A percentile compares a stretch with the other conserved stretches of the same genome.
These are phyloP conservation scores for Deinandra increscens DNA, from an alignment of 129 eudicot species.

Conservation along the genomic window DNA sequence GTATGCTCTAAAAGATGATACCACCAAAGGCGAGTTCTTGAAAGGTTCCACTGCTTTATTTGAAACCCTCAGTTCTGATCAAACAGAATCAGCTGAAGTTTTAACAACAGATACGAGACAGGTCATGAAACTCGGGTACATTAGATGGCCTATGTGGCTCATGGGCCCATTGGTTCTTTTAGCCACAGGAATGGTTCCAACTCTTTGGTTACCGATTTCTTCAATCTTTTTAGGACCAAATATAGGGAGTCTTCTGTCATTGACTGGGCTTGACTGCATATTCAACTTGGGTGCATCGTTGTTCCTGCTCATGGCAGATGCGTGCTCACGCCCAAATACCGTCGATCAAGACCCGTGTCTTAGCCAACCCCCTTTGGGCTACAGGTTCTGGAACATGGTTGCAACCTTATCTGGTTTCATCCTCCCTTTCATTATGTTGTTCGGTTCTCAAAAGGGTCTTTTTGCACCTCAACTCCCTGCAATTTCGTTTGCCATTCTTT, in stretches of 20 bases:
- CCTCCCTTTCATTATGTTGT: conserved; percentile 49
- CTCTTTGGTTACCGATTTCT: conserved; percentile 83
- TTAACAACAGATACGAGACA: conserved; percentile 29
- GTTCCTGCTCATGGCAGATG: conserved; percentile 88
- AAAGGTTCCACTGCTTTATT: conserved; percentile 50
- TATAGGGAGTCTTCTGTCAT: conserved; percentile 73
- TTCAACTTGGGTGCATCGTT: conserved; percentile 83
- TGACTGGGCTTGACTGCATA: conserved; percentile 89
- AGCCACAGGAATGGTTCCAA: conserved; percentile 84
- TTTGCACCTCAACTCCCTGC: conserved; percentile 62
- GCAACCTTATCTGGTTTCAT: conserved; percentile 60
- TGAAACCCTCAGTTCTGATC: conserved; percentile 45
- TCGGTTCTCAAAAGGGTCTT: conserved; percentile 61
- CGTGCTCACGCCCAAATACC: conserved; percentile 58
- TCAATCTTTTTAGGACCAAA: conserved; percentile 83
- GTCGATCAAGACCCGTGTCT: conserved; percentile 26
- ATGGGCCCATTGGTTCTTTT: conserved; percentile 77
- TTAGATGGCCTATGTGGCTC: conserved; percentile 83
- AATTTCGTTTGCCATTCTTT: conserved; percentile 61
- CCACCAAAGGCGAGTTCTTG: conserved; percentile 37
- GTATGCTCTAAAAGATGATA: conserved; percentile 56
- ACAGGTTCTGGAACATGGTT: conserved; percentile 76
- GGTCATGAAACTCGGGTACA: conserved; percentile 37
- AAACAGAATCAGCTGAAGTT: conserved; percentile 37
- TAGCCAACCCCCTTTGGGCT: conserved; percentile 59